A percentile compares a stretch with the other conserved stretches of the same genome.
Conservation (phyloP, 2,329 filamentous ascomycete genomes). For the Aspergillus sp. region DNA sequence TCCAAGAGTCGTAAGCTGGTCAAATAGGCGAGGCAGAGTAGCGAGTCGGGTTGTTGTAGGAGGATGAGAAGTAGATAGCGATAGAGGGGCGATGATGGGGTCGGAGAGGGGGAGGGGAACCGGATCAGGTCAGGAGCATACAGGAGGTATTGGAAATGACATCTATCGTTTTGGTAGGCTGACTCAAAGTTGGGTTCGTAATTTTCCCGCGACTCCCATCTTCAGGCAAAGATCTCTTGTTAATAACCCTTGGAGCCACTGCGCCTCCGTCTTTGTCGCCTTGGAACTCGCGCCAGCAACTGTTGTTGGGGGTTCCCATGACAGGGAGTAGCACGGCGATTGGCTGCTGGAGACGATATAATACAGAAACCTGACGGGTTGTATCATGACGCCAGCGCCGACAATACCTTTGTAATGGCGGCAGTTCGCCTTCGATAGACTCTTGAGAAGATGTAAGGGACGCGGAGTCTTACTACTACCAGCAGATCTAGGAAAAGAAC, state of each 20-base stretch:
- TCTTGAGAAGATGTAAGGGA: background rate
- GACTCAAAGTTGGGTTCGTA: slow-evolving; percentile 9
- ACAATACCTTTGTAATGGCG: slow-evolving; percentile 5
- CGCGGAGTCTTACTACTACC: background rate
- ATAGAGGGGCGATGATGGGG: slow-evolving; percentile 13
- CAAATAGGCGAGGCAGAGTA: background rate
- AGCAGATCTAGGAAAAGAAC: background rate
- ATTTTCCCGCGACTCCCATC: slow-evolving; percentile 4
- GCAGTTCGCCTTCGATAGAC: background rate
- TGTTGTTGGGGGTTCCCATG: slow-evolving; percentile 11
- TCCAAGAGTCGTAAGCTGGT: background rate
- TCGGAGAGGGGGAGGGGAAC: slow-evolving; percentile 16
- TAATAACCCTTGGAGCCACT: slow-evolving; percentile 9
- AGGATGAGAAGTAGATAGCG: slow-evolving; percentile 13
- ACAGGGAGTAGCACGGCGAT: slow-evolving; percentile 10
- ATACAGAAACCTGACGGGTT: slow-evolving; percentile 4
- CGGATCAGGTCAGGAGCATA: slow-evolving; percentile 24
- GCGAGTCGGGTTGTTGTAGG: slow-evolving; percentile 3
- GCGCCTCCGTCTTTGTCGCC: slow-evolving; percentile 1
- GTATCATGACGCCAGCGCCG: slow-evolving; percentile 11
- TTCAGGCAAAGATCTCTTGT: background rate
- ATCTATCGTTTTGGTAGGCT: slow-evolving; percentile 15
- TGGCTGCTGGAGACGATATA: slow-evolving; percentile 4
- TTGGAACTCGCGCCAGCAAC: background rate
- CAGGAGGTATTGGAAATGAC: slow-evolving; percentile 15